These are phyloP conservation scores for Geotrichum phurueaensis DNA, from an alignment of 1,139 yeast genomes.

Conservation along the genomic window DNA sequence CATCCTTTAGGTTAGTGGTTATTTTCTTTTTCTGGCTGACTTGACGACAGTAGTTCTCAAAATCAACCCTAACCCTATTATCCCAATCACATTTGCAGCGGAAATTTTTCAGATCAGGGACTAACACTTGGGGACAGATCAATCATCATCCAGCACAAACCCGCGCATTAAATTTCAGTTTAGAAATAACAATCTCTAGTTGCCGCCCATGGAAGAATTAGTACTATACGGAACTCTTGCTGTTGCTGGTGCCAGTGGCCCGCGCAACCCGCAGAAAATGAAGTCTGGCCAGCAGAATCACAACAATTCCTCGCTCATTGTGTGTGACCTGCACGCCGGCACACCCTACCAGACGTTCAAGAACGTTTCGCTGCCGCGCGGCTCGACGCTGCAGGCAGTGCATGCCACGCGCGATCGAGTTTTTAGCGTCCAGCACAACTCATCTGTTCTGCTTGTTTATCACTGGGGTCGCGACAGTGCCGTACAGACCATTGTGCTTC, in stretches of 20 bases:
- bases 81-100: background rate
- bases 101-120: conserved; percentile 3
- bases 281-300: conserved; percentile 15
- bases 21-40: background rate
- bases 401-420: conserved; percentile 34
- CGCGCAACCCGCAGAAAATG: conserved; percentile 14
- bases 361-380: conserved; percentile 15
- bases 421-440: conserved; percentile 58
- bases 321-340: conserved; percentile 17
- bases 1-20: background rate
- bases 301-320: conserved; percentile 17
- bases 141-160: too few species aligned
- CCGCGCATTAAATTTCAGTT: background rate
- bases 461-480: conserved; percentile 72
- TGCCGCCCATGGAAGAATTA: conserved; percentile 27
- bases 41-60: background rate
- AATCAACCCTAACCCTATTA: background rate
- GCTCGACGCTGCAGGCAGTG: conserved; percentile 6
- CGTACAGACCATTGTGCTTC: conserved; percentile 78
- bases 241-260: conserved; percentile 14
- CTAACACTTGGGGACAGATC: too few species aligned
- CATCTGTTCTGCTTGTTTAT: conserved; percentile 72
- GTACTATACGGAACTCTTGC: conserved; percentile 27
- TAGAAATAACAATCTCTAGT: background rate
- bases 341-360: conserved; percentile 17